Evolutionary conservation across 495 filamentous ascomycete species (phyloP).

Genomic region (Aspergillus bertholletiae): DNA sequence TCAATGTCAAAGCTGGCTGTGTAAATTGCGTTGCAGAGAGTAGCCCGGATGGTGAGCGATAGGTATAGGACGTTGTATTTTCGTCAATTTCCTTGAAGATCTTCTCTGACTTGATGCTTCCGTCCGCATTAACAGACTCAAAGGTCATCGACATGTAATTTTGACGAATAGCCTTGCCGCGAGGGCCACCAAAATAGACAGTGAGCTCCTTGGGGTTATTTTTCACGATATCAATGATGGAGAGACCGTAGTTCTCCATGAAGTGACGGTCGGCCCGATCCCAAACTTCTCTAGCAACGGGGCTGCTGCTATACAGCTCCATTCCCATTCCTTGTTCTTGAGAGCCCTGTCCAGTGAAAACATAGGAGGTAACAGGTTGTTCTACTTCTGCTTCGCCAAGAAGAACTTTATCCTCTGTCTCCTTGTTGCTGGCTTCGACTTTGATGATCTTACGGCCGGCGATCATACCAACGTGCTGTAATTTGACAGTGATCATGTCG

Average conservation of each 20-base stretch:
- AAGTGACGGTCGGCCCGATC: constrained; percentile 97
- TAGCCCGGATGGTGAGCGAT: constrained; percentile 90
- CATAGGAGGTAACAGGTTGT: constrained; percentile 94
- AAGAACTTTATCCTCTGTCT: constrained; percentile 92
- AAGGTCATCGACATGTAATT: constrained; percentile 99
- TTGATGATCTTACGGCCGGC: constrained; percentile 98
- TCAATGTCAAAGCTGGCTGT: constrained; percentile 92
- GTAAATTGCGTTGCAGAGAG: constrained; percentile 98
- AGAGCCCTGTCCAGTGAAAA: constrained; percentile 97
- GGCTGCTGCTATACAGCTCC: constrained; percentile 91
- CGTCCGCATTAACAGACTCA: constrained; percentile 88
- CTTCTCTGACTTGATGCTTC: constrained; percentile 92
- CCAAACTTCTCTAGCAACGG: constrained; percentile 96
- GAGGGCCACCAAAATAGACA: constrained; percentile 94
- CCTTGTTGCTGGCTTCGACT: constrained; percentile 89
- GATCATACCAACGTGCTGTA: constrained; percentile 97
- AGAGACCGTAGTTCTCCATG: constrained; percentile 97
- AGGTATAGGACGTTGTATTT: constrained; percentile 90
- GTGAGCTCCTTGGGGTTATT: constrained; percentile 99
- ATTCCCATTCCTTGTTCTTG: constrained; percentile 99
- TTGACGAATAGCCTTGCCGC: constrained; percentile 92
- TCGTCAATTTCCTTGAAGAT: constrained; percentile 98
- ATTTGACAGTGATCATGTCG: constrained; percentile 86
- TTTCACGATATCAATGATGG: constrained; percentile 97
- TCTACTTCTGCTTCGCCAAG: constrained; percentile 96